These are phyloP conservation scores for Taphrina populina DNA, from an alignment of 1,139 yeast species.

Conservation along the genomic window DNA sequence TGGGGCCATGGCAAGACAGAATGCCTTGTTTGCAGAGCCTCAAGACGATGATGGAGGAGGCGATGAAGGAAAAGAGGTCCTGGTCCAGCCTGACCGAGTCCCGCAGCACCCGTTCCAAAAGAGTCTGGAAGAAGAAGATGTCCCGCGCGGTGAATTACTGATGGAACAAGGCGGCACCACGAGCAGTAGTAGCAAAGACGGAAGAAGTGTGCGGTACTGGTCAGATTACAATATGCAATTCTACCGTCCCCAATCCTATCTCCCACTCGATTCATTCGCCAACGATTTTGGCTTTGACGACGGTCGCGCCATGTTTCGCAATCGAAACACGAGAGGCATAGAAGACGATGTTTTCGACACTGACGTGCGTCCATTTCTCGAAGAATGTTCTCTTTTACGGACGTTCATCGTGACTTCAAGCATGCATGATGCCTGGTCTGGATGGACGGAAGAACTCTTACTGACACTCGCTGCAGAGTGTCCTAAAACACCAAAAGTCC, in stretches of 20 bases:
- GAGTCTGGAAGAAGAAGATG: conserved; percentile 56
- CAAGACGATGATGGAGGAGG: background rate
- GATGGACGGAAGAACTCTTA: conserved; percentile 59
- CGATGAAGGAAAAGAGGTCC: conserved; percentile 40
- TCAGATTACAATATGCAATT: conserved; percentile 73
- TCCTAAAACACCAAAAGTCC: conserved; percentile 24
- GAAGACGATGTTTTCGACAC: conserved; percentile 56
- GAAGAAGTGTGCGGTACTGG: conserved; percentile 73
- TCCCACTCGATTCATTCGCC: conserved; percentile 41
- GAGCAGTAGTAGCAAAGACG: too few species aligned
- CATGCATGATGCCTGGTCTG: conserved; percentile 80
- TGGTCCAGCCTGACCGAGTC: conserved; percentile 54
- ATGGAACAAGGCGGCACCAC: too few species aligned
- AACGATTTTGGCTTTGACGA: conserved; percentile 5
- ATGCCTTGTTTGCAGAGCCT: conserved; percentile 40
- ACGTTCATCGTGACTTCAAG: conserved; percentile 72
- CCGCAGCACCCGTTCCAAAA: conserved; percentile 47
- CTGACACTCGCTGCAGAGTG: conserved; percentile 64
- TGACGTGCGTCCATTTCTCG: conserved; percentile 63
- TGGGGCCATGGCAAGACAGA: conserved; percentile 43
- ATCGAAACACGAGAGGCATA: conserved; percentile 46
- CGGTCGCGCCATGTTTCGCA: conserved; percentile 20
- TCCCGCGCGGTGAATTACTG: conserved; percentile 43
- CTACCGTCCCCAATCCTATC: conserved; percentile 60
- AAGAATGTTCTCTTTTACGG: conserved; percentile 68